Evolutionary conservation across 495 filamentous ascomycete genomes (phyloP), one percentile per base, ranked within the genome.

Genomic region (Diplogelasinospora grovesii): DNA sequence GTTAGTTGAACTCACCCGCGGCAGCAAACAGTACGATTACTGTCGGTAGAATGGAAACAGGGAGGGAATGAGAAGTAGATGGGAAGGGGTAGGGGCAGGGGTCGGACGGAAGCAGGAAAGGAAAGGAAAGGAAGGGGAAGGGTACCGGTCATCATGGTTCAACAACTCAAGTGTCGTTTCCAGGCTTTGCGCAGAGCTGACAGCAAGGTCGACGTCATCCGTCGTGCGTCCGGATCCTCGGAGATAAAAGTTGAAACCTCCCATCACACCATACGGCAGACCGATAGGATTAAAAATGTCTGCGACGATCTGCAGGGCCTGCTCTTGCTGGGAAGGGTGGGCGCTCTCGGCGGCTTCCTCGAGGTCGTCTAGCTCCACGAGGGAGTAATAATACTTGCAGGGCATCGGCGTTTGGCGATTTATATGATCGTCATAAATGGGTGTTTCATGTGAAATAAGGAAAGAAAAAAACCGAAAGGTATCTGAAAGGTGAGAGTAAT

Each of bases 231-330:
- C 25, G 2, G 41, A 44, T 1, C 41, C 41, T 8, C 41, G 41
- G 5, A 44, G n/a, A 15, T 19, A 44, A 8, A 44, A 44, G 41
- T 44, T 44, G 20, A 26, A 30, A 26, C 41, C 41, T 5, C 41
- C 41, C 21, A 44, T 37, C 9, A 44, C 2, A 1, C 25, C 41
- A 22, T 44, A 44, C 1, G 18, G 13, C 5, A 44, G 14, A n/a
- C 25, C 5, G n/a, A 23, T 6, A 5, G 8, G 3, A 27, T 37
- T 23, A 21, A 44, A 44, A 13, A 44, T 25, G 33, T 11, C 19
- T n/a, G 32, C 41, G n/a, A 37, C 16, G n/a, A 37, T 11, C 9
- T 30, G 11, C 2, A 44, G 19, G 2, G 32, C 24, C 10, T 39
- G 25, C 16, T 2, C 19, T 15, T 25, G 24, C 25, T 37, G 41